Base-by-base conservation (phyloP, 768 basidiomycete species). In the Wakefieldia striispora region DNA sequence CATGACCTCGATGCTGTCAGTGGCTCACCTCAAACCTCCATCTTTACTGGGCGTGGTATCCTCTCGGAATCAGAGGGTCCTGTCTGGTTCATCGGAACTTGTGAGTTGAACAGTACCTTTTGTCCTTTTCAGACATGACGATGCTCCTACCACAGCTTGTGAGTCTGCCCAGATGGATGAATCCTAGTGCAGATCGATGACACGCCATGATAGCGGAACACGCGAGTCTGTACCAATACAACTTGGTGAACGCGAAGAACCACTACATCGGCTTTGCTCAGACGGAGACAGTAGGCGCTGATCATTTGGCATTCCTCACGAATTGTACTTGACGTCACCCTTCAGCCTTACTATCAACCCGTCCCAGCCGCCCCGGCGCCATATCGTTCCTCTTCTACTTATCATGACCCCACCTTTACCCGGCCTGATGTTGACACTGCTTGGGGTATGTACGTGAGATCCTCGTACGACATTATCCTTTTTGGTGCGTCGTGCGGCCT, bases 71-170 rank as follows among this genome's bases (percentile, higher is more conserved):
- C 84, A 4, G 69, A 71, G n/a, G 88, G 88, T 1, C 88, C 89
- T 0, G 85, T 89, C 19, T 90, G 88, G 88, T 54, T 91, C 64
- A 81, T 91, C 53, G 89, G 89, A 24, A 89, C 88, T 24, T 54
- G 66, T 67, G 21, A 39, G 67, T 58, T 9, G 12, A 33, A 26
- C 33, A 1, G 11, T 33, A 16, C 2, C 6, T 2, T 35, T 24
- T 33, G 4, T 24, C 9, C 20, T 35, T 40, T 0, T 16, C 17
- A 29, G 37, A 27, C 4, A 35, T 60, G 41, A 62, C 23, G 16
- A 16, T 35, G 8, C 1, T 39, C 13, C 27, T 12, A 10, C 27
- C 23, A 35, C 21, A 62, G 59, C 59, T 27, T 66, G 65, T 66
- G 34, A 49, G 57, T 43, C 17, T 3, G 27, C 1, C 23, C 31